Evolutionary conservation across 306 rosid genomes (phyloP), one percentile per base, ranked within the genome.

Genomic region (Pyrus bretschneideri): DNA sequence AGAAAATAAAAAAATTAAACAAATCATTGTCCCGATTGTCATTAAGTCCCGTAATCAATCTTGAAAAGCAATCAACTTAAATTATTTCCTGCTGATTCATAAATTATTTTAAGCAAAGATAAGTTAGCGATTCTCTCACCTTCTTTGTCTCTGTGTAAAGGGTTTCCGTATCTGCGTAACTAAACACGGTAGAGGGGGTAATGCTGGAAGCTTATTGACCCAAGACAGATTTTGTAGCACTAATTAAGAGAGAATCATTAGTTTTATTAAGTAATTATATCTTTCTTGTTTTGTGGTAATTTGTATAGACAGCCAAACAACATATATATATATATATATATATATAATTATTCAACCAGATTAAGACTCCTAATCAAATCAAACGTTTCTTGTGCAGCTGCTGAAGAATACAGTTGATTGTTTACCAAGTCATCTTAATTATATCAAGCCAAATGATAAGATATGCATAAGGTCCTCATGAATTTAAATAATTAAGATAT

Each of bases 321-420:
- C 4, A 58, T 57, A 57, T 57, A 58, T 49, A 58, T 58, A 8
- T 55, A 58, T 58, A 8, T 55, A 6, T 46, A 45, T 45, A 12
- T 12, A 12, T 44, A 11, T 44, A 44, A 31, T 31, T 46, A 49
- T 49, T 49, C 54, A 49, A 49, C 15, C 54, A 14, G 19, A 49
- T 49, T 14, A 49, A 49, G 54, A 49, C 19, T 49, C 7, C 54
- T 49, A 49, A 49, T 49, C 9, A 31, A 15, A 30, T 35, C 59
- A 55, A 35, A 57, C 54, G 17, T 72, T 72, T 35, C 67, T 38
- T 66, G 67, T 72, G 66, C 35, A 71, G 76, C 67, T 58, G 54
- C n/a, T 57, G 76, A 55, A 35, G 40, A 35, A 35, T 35, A 35
- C 9, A 7, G 40, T 6, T 6, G 40, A 58, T 49, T 35, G 67